Percentiles rank a stretch among this genome's conserved stretches.
These are phyloP conservation scores for Cadophora malorum DNA, from an alignment of 2,329 filamentous ascomycete genomes.

Conservation along the genomic window DNA sequence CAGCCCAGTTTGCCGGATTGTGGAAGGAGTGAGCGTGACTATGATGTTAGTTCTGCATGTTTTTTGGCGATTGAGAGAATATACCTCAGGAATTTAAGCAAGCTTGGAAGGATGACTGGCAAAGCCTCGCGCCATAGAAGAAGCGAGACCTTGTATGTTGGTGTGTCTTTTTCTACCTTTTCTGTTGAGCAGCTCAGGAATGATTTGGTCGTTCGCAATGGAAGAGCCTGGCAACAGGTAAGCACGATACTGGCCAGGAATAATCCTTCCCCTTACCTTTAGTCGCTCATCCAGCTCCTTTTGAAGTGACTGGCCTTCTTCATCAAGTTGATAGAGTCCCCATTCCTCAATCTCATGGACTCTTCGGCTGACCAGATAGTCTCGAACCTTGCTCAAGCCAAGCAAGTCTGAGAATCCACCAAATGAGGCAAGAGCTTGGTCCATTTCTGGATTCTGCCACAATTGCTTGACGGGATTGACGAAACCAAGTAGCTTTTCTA, in stretches of 20 bases:
- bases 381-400: constrained; percentile 79
- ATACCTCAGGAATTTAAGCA: constrained; percentile 77
- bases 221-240: constrained; percentile 58
- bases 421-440: constrained; percentile 74
- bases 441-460: constrained; percentile 78
- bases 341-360: constrained; percentile 83
- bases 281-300: constrained; percentile 78
- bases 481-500: constrained; percentile 76
- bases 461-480: constrained; percentile 80
- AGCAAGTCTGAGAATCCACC: constrained; percentile 80
- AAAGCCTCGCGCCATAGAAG: constrained; percentile 86
- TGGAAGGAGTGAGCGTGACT: constrained; percentile 92
- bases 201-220: constrained; percentile 86
- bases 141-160: constrained; percentile 77
- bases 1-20: constrained; percentile 82
- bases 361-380: constrained; percentile 75
- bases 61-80: constrained; percentile 45
- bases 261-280: constrained; percentile 56
- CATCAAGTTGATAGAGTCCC: constrained; percentile 78
- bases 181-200: constrained; percentile 94
- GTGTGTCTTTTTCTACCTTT: constrained; percentile 76
- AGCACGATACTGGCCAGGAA: neutral
- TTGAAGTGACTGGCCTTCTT: constrained; percentile 80
- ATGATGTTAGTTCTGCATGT: constrained; percentile 9
- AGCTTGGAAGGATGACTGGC: constrained; percentile 80